Evolutionary conservation across 192 early-diverging fungal species (phyloP), one percentile per base, ranked within the genome.

Genomic region (Coemansia sp.): DNA sequence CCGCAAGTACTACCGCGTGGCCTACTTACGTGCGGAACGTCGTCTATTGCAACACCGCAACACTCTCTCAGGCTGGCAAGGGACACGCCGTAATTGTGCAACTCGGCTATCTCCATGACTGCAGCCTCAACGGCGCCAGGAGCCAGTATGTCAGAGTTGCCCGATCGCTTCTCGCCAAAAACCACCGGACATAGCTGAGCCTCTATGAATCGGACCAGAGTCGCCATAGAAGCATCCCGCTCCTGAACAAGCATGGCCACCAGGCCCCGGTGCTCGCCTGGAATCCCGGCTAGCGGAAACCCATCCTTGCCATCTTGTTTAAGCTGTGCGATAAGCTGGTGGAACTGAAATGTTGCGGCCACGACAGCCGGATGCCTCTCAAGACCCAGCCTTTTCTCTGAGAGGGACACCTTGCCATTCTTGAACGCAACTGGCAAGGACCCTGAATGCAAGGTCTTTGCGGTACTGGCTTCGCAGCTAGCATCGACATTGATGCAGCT

Each of bases 181-280:
- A 73, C 70, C 0, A 79, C 71, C 6, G 82, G 82, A 20, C 70
- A 84, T 9, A 84, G 64, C 39, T 79, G 76, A 36, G 64, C 20
- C 60, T 79, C 76, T 19, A 84, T 64, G 20, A 58, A 57, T 49
- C 49, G 65, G 49, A 73, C 70, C 14, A 84, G 59, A 3, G 67
- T 42, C 17, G 64, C 41, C 17, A 84, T 42, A 3, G 64, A 42
- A 12, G 53, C 62, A 17, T 75, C 76, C 6, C 74, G 68, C 36
- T 84, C 82, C 22, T 84, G 82, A 6, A 76, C 70, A 19, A 84
- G 57, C 69, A 76, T 70, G 8, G 82, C 82, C 31, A 84, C 36
- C 14, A 84, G 62, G 7, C 76, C 43, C 56, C 42, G 40, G 60
- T 75, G 73, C 20, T 74, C 72, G 19, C 32, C 17, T 15, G 78